A percentile compares a stretch with the other conserved stretches of the same genome.
Conservation (phyloP, 306 rosid species). For the Pterocarpus macrocarpus region DNA sequence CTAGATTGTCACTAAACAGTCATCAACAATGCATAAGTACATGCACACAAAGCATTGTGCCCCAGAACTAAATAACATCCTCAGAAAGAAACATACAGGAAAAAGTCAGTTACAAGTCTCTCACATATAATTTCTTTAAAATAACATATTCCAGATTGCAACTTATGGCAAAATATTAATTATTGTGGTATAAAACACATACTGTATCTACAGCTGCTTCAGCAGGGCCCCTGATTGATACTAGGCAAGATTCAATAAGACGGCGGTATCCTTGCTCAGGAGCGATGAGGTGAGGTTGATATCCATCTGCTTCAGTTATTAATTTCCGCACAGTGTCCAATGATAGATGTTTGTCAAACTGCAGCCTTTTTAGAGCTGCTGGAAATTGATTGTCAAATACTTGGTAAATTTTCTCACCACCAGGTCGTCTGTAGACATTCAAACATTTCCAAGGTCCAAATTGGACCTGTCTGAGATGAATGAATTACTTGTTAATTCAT, state of each 20-base stretch:
- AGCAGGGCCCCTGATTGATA: conserved; percentile 92
- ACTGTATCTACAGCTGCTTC: conserved; percentile 99
- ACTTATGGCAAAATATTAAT: neutral
- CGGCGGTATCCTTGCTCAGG: conserved; percentile 99
- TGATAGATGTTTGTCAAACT: conserved; percentile 94
- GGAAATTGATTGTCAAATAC: conserved; percentile 97
- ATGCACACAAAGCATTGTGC: too few relatives aligned
- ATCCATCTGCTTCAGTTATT: conserved; percentile 98
- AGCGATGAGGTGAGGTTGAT: conserved; percentile 98
- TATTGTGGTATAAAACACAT: conserved; percentile 32
- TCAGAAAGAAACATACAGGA: neutral
- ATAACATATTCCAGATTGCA: conserved; percentile 3
- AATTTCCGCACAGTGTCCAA: conserved; percentile 89
- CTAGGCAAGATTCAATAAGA: conserved; percentile 89
- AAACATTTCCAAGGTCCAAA: conserved; percentile 42
- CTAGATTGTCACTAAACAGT: too few relatives aligned
- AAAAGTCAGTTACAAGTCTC: conserved; percentile 24
- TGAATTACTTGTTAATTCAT: conserved; percentile 2
- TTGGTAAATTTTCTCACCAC: conserved; percentile 92
- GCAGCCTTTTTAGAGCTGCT: conserved; percentile 92
- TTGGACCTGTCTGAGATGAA: conserved; percentile 15
- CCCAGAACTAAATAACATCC: too few relatives aligned
- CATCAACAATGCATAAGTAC: too few relatives aligned
- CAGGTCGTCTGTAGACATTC: conserved; percentile 75
- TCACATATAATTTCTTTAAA: neutral